phyloP scores from a whole-genome alignment of 352 stramenopile species.

The Phytophthora fragariae region DNA sequence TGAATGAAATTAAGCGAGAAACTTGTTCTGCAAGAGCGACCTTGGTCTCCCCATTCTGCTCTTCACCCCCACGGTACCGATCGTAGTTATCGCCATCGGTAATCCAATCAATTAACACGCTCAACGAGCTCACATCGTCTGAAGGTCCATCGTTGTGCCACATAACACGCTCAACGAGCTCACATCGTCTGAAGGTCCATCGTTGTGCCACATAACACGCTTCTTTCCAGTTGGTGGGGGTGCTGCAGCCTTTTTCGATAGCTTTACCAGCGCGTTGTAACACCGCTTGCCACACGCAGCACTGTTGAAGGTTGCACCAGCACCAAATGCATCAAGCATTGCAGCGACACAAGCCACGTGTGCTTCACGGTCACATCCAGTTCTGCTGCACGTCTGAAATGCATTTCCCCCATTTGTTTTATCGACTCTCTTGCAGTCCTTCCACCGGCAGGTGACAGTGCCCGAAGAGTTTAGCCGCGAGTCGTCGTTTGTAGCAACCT shows the following conservation, averaged over 20 bases:
- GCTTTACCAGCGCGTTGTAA: slow-evolving; percentile 19
- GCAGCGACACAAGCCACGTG: too few relatives aligned
- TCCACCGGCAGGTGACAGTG: not conserved
- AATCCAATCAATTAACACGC: slow-evolving; percentile 17
- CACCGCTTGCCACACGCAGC: slow-evolving; percentile 11
- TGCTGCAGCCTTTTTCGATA: not conserved
- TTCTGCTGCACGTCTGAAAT: too few relatives aligned
- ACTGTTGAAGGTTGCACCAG: slow-evolving; percentile 5
- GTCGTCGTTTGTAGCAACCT: not conserved
- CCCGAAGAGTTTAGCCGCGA: not conserved
- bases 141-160: slow-evolving; percentile 20
- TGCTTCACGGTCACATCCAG: too few relatives aligned
- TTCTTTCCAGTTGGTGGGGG: not conserved
- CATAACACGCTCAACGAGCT: too few relatives aligned
- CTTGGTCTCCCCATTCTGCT: slow-evolving; percentile 4
- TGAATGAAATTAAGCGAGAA: not conserved
- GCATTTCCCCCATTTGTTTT: too few relatives aligned
- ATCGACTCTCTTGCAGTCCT: too few relatives aligned
- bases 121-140: slow-evolving; percentile 9
- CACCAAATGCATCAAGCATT: slow-evolving; percentile 10
- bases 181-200: too few relatives aligned
- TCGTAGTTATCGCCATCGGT: slow-evolving; percentile 16
- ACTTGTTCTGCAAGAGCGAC: not conserved
- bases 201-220: slow-evolving; percentile 13
- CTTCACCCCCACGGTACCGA: slow-evolving; percentile 16